A percentile compares a stretch with the other conserved stretches of the same genome.
phyloP scores from a whole-genome alignment of 257 asterid species.

The Dorcoceras hygrometricum region DNA sequence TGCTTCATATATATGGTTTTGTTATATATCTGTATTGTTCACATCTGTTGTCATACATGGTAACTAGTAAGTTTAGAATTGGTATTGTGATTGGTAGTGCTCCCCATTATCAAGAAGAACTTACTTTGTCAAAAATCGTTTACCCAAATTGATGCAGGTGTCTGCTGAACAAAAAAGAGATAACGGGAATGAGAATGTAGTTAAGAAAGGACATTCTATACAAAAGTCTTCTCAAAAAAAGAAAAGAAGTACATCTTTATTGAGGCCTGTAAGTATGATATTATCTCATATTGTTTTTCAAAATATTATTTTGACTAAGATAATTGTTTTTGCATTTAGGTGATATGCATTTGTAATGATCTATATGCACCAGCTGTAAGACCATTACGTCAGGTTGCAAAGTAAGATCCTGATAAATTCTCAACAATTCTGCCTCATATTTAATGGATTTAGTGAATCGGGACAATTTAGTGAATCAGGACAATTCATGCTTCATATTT shows the following conservation, averaged over 20 bases:
- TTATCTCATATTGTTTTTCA: slow-evolving; percentile 22
- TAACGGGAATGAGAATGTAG: slow-evolving; percentile 60
- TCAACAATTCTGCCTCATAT: slow-evolving; percentile 12
- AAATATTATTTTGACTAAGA: slow-evolving; percentile 28
- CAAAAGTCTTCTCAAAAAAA: slow-evolving; percentile 58
- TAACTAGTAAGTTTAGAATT: slow-evolving; percentile 8
- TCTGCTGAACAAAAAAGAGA: slow-evolving; percentile 69
- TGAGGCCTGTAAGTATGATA: slow-evolving; percentile 76
- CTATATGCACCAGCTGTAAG: slow-evolving; percentile 91
- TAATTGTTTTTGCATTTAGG: slow-evolving; percentile 44
- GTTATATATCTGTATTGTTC: too few species aligned
- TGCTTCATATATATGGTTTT: neutral
- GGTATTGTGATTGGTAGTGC: slow-evolving; percentile 17
- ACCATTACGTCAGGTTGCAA: slow-evolving; percentile 93
- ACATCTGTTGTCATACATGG: neutral
- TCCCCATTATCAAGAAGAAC: slow-evolving; percentile 7
- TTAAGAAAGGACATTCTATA: slow-evolving; percentile 53
- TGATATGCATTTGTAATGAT: slow-evolving; percentile 95
- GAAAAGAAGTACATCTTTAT: slow-evolving; percentile 49
- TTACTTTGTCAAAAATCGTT: slow-evolving; percentile 11
- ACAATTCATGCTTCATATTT: slow-evolving; percentile 19
- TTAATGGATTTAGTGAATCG: slow-evolving; percentile 17
- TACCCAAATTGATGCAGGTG: slow-evolving; percentile 50
- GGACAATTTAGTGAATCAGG: too few species aligned
- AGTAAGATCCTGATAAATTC: slow-evolving; percentile 47